Conservation (phyloP, 2,329 filamentous ascomycete genomes). For the Onygenales sp. region DNA sequence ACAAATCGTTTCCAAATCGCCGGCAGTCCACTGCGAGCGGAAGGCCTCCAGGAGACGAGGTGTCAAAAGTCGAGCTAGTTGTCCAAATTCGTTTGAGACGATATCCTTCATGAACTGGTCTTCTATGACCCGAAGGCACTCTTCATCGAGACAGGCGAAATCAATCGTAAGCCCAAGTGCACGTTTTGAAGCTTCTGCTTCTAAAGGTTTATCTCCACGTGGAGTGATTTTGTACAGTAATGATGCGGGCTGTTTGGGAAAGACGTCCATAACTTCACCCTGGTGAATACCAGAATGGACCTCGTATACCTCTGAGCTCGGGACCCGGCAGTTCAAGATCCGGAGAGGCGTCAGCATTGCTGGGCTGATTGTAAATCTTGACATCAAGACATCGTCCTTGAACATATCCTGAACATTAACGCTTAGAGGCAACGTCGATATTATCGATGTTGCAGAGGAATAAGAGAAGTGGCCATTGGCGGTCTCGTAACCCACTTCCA, state of each 20-base stretch:
- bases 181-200: slow-evolving; percentile 23
- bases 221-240: slow-evolving; percentile 65
- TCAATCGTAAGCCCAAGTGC: slow-evolving; percentile 54
- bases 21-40: slow-evolving; percentile 35
- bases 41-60: slow-evolving; percentile 41
- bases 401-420: slow-evolving; percentile 97
- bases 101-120: slow-evolving; percentile 39
- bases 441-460: slow-evolving; percentile 52
- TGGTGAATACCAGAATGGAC: slow-evolving; percentile 40
- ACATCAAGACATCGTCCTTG: slow-evolving; percentile 72
- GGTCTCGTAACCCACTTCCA: slow-evolving; percentile 69
- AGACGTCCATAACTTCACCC: slow-evolving; percentile 50
- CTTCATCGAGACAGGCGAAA: slow-evolving; percentile 68
- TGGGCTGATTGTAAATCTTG: slow-evolving; percentile 82
- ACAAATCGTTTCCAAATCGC: slow-evolving; percentile 45
- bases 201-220: slow-evolving; percentile 10
- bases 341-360: slow-evolving; percentile 65
- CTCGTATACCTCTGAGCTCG: slow-evolving; percentile 57
- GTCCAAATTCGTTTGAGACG: slow-evolving; percentile 36
- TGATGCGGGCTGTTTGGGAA: slow-evolving; percentile 71
- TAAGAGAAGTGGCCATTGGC: slow-evolving; percentile 56
- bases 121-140: slow-evolving; percentile 48
- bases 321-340: slow-evolving; percentile 60
- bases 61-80: slow-evolving; percentile 42
- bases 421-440: slow-evolving; percentile 70